A percentile compares a stretch with the other conserved stretches of the same genome.
Conservation (phyloP, 257 asterid genomes). For the Solanum pimpinellifolium region DNA sequence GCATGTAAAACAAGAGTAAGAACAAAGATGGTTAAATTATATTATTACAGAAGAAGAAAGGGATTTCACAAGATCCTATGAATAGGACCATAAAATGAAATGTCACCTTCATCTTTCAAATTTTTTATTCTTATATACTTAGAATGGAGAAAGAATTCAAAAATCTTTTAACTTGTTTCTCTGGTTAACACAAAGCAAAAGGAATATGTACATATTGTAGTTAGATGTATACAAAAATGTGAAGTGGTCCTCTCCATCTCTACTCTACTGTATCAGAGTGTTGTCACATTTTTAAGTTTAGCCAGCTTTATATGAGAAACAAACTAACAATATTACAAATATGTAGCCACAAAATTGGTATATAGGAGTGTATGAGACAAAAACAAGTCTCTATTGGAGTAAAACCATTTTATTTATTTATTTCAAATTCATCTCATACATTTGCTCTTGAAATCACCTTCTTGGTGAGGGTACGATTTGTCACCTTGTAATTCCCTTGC, state of each 20-base stretch:
- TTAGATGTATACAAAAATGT: not conserved
- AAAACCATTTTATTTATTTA: not conserved
- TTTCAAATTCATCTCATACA: not conserved
- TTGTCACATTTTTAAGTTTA: not conserved
- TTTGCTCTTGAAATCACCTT: not conserved
- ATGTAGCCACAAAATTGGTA: not conserved
- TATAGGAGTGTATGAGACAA: not conserved
- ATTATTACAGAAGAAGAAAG: not conserved
- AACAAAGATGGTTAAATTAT: not conserved
- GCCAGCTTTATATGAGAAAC: not conserved
- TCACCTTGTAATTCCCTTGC: not conserved
- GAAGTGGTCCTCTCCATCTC: not conserved
- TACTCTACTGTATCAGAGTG: not conserved
- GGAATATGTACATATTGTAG: not conserved
- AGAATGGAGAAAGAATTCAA: not conserved
- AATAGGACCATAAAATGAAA: not conserved
- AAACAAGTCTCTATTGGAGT: conserved; percentile 3
- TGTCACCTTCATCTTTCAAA: not conserved
- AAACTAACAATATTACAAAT: not conserved
- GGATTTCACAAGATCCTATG: not conserved
- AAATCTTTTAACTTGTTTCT: not conserved
- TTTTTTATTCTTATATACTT: not conserved
- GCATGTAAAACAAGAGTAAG: not conserved
- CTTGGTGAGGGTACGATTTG: not conserved
- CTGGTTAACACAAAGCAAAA: not conserved